These are phyloP conservation scores for Mollisiaceae sp. DNA, from an alignment of 2,329 filamentous ascomycete species.

Conservation along the genomic window DNA sequence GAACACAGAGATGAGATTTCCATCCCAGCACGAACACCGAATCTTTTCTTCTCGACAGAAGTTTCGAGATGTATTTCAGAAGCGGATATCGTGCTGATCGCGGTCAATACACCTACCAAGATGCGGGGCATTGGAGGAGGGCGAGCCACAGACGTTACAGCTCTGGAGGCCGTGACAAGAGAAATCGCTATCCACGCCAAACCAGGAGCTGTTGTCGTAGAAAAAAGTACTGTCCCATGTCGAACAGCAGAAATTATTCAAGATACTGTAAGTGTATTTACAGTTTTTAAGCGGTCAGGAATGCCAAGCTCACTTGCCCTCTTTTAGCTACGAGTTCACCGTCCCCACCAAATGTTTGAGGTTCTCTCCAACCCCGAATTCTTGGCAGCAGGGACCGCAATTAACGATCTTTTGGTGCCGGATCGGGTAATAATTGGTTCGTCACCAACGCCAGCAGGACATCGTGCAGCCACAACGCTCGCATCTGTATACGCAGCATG, in stretches of 20 bases:
- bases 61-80: constrained; percentile 64
- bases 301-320: neutral
- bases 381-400: constrained; percentile 76
- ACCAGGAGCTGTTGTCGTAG: constrained; percentile 74
- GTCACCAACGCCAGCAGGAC: constrained; percentile 62
- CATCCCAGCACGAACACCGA: constrained; percentile 57
- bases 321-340: constrained; percentile 58
- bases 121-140: constrained; percentile 71
- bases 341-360: constrained; percentile 70
- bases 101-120: constrained; percentile 83
- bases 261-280: constrained; percentile 59
- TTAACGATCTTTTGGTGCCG: constrained; percentile 71
- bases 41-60: constrained; percentile 76
- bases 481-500: constrained; percentile 72
- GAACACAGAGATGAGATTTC: constrained; percentile 39
- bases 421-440: constrained; percentile 80
- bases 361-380: constrained; percentile 85
- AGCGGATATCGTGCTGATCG: constrained; percentile 76
- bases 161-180: constrained; percentile 71
- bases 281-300: neutral
- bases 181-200: constrained; percentile 71
- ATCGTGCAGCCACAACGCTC: constrained; percentile 65
- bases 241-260: constrained; percentile 73
- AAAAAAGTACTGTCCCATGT: constrained; percentile 82
- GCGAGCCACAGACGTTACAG: constrained; percentile 73